Percentiles rank a stretch among this genome's conserved stretches.
These are phyloP conservation scores for Metschnikowia continentalis DNA, from an alignment of 805 yeast species.

Conservation along the genomic window DNA sequence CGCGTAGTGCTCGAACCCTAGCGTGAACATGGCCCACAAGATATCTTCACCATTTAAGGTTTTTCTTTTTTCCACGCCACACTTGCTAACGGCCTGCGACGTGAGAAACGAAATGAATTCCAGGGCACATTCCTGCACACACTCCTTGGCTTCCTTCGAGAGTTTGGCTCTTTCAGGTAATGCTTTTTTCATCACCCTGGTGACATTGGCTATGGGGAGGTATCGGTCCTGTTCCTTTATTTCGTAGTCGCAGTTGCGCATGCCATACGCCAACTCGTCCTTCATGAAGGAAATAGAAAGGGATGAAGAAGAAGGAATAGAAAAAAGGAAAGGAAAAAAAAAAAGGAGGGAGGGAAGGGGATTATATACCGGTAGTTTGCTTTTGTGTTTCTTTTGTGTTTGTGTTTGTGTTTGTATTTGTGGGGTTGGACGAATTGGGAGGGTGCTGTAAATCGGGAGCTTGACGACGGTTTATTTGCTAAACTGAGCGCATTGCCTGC, in stretches of 20 bases:
- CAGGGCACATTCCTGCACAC: constrained; percentile 68
- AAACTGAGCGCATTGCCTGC: constrained; percentile 4
- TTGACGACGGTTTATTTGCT: no score
- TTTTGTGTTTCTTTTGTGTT: no score
- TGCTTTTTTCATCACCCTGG: constrained; percentile 73
- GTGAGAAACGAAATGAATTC: constrained; percentile 68
- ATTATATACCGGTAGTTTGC: no score
- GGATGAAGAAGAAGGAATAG: no score
- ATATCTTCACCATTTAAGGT: constrained; percentile 71
- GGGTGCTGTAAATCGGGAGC: no score
- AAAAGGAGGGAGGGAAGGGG: no score
- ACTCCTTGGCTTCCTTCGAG: constrained; percentile 74
- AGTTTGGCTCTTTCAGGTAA: constrained; percentile 71
- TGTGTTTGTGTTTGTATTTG: no score
- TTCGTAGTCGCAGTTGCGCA: constrained; percentile 33
- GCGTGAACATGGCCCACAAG: constrained; percentile 55
- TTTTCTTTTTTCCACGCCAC: constrained; percentile 60
- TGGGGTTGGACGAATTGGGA: no score
- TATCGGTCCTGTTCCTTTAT: constrained; percentile 43
- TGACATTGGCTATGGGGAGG: constrained; percentile 47
- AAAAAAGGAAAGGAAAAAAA: no score
- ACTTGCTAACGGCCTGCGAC: constrained; percentile 60
- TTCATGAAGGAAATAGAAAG: neutral
- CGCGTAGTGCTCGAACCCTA: constrained; percentile 68
- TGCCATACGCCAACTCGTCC: constrained; percentile 3